Evolutionary conservation across 2,329 filamentous ascomycete genomes (phyloP), one percentile per base, ranked within the genome.

Genomic region (Colletotrichum endophyticum): DNA sequence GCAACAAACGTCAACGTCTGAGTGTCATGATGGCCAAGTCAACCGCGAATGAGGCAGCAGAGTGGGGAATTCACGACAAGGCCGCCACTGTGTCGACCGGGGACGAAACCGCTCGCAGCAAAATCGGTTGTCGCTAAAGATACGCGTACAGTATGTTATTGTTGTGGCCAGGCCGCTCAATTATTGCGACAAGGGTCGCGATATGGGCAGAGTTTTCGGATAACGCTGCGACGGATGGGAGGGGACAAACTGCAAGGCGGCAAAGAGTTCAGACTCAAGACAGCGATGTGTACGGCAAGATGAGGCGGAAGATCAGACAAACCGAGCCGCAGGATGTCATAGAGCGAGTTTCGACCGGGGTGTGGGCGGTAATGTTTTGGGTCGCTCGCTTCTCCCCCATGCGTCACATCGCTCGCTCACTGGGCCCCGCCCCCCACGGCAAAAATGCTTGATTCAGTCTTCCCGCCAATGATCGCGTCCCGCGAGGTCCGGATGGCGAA

Each of bases 251-350:
- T 39, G 62, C 22, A 34, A 15, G 34, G 44, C 59, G n/a, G 57
- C 56, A 44, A 56, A 15, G n/a, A 63, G 39, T 49, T 61, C 70
- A 64, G 70, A 39, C 64, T 44, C 28, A 22, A 12, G 39, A 30
- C 44, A 34, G 27, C 57, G 34, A 59, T 56, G 70, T 49, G 32
- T 30, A 69, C 12, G 49, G 64, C 59, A 67, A 66, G 61, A 67
- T 67, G 72, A 77, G 72, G 66, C 67, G 66, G 75, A 75, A 75
- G 72, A 77, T 77, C 75, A 77, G 61, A 77, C 75, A 77, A 19
- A 75, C n/a, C 22, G 61, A 72, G 75, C 75, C 72, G 66, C 75
- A 75, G 66, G 25, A 73, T 70, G 70, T 73, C 44, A 49, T 73
- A 30, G 22, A 64, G 49, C 62, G 13, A 22, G 75, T 77, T 77